Evolutionary conservation across 768 basidiomycete genomes (phyloP).

Genomic region (Leucosporidium creatinivorum): DNA sequence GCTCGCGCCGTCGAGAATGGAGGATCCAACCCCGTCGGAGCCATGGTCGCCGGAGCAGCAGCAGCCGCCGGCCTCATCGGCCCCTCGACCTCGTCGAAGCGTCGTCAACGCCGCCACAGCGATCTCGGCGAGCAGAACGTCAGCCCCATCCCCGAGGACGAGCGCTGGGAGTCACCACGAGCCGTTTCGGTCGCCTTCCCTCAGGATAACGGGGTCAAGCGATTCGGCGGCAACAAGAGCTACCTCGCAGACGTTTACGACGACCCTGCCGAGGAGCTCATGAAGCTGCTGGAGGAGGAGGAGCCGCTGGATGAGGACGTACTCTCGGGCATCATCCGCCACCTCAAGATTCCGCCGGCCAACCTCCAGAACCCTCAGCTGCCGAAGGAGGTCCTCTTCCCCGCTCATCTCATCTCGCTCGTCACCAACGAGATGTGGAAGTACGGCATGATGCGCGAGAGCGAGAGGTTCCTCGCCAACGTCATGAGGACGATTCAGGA

Average conservation of each 20-base stretch:
- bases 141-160: conserved; percentile 23
- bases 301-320: conserved; percentile 90
- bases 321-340: conserved; percentile 76
- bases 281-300: conserved; percentile 80
- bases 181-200: conserved; percentile 34
- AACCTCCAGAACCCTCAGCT: conserved; percentile 84
- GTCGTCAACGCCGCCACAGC: conserved; percentile 27
- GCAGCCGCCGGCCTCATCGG: conserved; percentile 6
- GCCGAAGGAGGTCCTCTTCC: conserved; percentile 96
- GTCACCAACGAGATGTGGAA: conserved; percentile 99
- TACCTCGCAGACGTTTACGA: conserved; percentile 55
- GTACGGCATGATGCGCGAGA: conserved; percentile 90
- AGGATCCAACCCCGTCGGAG: not conserved
- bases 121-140: conserved; percentile 8
- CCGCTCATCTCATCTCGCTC: conserved; percentile 92
- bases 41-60: conserved; percentile 15
- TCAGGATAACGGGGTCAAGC: conserved; percentile 22
- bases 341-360: conserved; percentile 85
- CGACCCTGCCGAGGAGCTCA: conserved; percentile 90
- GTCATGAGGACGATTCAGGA: conserved; percentile 97
- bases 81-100: conserved; percentile 12
- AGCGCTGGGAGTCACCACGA: conserved; percentile 29
- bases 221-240: conserved; percentile 30
- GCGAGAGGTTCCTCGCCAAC: conserved; percentile 94
- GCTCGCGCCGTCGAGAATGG: conserved; percentile 52